These are phyloP conservation scores for Coemansia sp. DNA, from an alignment of 192 early-diverging fungal species.

Conservation along the genomic window DNA sequence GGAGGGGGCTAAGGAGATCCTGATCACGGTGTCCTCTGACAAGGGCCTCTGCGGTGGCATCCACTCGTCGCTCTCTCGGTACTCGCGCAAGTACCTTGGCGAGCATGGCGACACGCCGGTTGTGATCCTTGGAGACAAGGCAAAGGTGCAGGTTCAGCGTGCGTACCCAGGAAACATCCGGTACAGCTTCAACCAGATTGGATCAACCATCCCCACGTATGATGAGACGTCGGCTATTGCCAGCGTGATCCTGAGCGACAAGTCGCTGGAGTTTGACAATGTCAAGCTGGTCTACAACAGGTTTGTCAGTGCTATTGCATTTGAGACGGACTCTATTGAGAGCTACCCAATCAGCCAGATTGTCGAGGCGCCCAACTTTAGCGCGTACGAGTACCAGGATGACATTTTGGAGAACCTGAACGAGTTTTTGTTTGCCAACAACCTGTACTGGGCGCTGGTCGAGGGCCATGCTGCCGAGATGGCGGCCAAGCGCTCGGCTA, in stretches of 20 bases:
- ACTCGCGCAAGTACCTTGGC: slow-evolving; percentile 65
- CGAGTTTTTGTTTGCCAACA: slow-evolving; percentile 94
- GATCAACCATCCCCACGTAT: slow-evolving; percentile 84
- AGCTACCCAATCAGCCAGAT: slow-evolving; percentile 60
- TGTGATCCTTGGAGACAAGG: slow-evolving; percentile 90
- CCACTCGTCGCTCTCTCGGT: slow-evolving; percentile 90
- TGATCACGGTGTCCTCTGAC: slow-evolving; percentile 89
- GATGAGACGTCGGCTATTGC: slow-evolving; percentile 81
- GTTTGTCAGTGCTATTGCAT: slow-evolving; percentile 93
- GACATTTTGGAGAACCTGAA: slow-evolving; percentile 83
- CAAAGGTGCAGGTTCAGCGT: slow-evolving; percentile 85
- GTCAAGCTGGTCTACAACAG: slow-evolving; percentile 88
- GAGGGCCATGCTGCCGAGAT: slow-evolving; percentile 97
- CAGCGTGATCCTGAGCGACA: slow-evolving; percentile 69
- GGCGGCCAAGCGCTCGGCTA: slow-evolving; percentile 94
- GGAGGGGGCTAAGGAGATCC: slow-evolving; percentile 66
- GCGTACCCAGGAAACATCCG: slow-evolving; percentile 71
- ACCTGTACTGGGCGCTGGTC: slow-evolving; percentile 91
- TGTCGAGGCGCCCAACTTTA: slow-evolving; percentile 76
- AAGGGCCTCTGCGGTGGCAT: slow-evolving; percentile 99
- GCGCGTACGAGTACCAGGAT: slow-evolving; percentile 90
- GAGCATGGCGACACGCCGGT: slow-evolving; percentile 58
- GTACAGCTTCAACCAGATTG: slow-evolving; percentile 89
- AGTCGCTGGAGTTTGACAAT: slow-evolving; percentile 62
- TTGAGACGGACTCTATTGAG: slow-evolving; percentile 71